phyloP scores from a whole-genome alignment of 257 asterid genomes.

The Solanum pimpinellifolium region DNA sequence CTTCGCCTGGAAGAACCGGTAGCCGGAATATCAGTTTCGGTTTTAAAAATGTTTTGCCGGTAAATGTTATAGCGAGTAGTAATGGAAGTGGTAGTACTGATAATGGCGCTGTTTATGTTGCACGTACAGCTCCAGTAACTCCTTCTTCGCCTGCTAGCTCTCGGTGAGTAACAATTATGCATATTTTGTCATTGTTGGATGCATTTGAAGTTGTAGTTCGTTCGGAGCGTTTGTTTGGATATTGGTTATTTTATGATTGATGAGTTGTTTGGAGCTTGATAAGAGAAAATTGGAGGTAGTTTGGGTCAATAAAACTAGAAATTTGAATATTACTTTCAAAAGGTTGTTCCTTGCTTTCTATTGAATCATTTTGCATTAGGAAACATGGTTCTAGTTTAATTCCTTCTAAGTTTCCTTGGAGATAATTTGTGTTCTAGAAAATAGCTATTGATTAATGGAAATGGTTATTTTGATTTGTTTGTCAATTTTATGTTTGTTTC shows the following conservation, averaged over 20 bases:
- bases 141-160: conserved; percentile 12
- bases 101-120: conserved; percentile 23
- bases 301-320: neutral
- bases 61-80: conserved; percentile 3
- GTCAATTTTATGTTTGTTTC: neutral
- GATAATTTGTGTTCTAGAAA: neutral
- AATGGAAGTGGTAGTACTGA: conserved; percentile 16
- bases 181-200: neutral
- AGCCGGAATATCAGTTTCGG: conserved; percentile 7
- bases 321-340: neutral
- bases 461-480: neutral
- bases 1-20: conserved; percentile 8
- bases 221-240: neutral
- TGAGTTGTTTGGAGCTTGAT: neutral
- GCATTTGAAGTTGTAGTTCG: neutral
- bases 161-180: neutral
- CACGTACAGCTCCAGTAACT: conserved; percentile 12
- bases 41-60: neutral
- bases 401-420: neutral
- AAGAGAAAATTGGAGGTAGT: neutral
- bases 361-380: neutral
- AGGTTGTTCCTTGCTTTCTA: neutral
- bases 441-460: neutral
- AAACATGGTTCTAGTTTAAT: neutral
- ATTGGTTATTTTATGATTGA: neutral